Evolutionary conservation across 129 eudicot genomes (phyloP).

Genomic region (Artemisia argyi): DNA sequence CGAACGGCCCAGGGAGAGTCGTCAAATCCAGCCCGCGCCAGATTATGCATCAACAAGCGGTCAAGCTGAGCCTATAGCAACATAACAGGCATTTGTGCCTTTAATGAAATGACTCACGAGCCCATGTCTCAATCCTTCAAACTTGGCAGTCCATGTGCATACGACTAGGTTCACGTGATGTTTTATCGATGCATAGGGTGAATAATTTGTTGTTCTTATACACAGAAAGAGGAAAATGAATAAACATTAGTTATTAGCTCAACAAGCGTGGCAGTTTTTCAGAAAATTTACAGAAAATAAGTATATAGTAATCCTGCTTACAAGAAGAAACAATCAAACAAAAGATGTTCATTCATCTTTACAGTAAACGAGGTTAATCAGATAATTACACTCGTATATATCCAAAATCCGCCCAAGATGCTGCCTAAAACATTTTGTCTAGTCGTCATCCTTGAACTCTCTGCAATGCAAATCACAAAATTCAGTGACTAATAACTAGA

Average conservation of each 20-base stretch:
- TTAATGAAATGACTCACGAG: background rate
- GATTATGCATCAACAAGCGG: too few species aligned
- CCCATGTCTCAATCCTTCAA: background rate
- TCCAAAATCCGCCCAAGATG: conserved; percentile 11
- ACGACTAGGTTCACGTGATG: background rate
- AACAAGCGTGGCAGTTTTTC: conserved; percentile 17
- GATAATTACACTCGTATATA: conserved; percentile 31
- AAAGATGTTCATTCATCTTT: conserved; percentile 37
- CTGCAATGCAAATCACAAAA: conserved; percentile 38
- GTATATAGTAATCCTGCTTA: too few species aligned
- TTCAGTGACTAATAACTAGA: background rate
- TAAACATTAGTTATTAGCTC: conserved; percentile 21
- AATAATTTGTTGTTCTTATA: conserved; percentile 19
- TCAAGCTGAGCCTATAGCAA: background rate
- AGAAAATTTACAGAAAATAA: conserved; percentile 19
- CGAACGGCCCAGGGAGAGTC: too few species aligned
- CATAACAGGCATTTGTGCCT: background rate
- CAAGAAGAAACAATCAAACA: conserved; percentile 15
- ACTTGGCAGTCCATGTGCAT: background rate
- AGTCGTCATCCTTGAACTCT: conserved; percentile 98
- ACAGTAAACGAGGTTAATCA: conserved; percentile 31
- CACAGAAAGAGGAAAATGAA: conserved; percentile 13
- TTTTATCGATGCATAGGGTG: background rate
- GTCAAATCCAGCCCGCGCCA: too few species aligned
- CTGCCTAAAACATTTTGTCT: conserved; percentile 21